Conservation (phyloP, 306 rosid genomes). For the Prosopis cineraria region DNA sequence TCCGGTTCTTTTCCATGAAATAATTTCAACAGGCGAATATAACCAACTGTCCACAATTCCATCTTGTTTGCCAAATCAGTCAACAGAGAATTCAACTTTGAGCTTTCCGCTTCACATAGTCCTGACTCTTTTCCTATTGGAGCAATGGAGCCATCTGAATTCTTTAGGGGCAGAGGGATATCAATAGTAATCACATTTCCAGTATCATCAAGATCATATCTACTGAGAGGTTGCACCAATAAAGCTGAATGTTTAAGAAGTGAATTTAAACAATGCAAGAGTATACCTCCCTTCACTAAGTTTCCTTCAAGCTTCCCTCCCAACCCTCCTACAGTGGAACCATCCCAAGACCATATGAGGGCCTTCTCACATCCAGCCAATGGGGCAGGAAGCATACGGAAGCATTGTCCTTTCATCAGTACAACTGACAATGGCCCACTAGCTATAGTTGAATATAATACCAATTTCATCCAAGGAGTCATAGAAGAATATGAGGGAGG, state of each 20-base stretch:
- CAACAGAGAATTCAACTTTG: slow-evolving; percentile 63
- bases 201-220: slow-evolving; percentile 67
- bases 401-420: slow-evolving; percentile 93
- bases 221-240: slow-evolving; percentile 86
- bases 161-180: slow-evolving; percentile 88
- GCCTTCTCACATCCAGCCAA: slow-evolving; percentile 95
- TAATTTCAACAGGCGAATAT: slow-evolving; percentile 77
- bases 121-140: slow-evolving; percentile 69
- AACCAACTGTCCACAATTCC: slow-evolving; percentile 87
- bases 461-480: slow-evolving; percentile 99
- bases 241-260: slow-evolving; percentile 86
- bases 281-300: slow-evolving; percentile 78
- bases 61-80: slow-evolving; percentile 61
- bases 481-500: slow-evolving; percentile 91
- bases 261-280: slow-evolving; percentile 89
- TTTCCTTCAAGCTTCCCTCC: slow-evolving; percentile 88
- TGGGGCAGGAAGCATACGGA: slow-evolving; percentile 95
- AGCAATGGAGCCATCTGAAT: slow-evolving; percentile 72
- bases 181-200: slow-evolving; percentile 77
- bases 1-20: slow-evolving; percentile 56
- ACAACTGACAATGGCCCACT: slow-evolving; percentile 90
- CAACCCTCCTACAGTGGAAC: slow-evolving; percentile 79
- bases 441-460: slow-evolving; percentile 73
- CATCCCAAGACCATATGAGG: slow-evolving; percentile 96
- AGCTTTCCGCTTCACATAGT: slow-evolving; percentile 62